These are phyloP conservation scores for Aphanomyces invadans DNA, from an alignment of 352 stramenopile species.

Conservation along the genomic window DNA sequence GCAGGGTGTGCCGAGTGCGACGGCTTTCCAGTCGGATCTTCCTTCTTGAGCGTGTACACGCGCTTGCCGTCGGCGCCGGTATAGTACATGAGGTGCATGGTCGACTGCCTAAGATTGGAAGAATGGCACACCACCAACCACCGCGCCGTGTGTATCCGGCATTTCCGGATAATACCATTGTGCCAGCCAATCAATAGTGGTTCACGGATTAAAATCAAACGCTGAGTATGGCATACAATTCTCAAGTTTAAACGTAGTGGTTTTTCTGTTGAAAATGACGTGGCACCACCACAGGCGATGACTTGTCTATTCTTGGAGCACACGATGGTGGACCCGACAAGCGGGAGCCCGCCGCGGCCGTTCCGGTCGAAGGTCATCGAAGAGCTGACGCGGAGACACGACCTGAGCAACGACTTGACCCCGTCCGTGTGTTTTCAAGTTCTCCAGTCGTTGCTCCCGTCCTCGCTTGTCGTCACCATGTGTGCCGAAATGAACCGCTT, in stretches of 20 bases:
- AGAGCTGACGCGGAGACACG: not conserved
- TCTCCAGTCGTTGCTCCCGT: not conserved
- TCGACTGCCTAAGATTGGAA: conserved; percentile 10
- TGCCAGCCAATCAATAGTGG: not conserved
- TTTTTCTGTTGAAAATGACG: too few relatives aligned
- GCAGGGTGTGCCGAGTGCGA: conserved; percentile 96
- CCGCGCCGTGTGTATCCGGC: not conserved
- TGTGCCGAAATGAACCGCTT: not conserved
- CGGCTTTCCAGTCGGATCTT: conserved; percentile 86
- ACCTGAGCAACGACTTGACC: conserved; percentile 2
- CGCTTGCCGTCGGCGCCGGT: conserved; percentile 92
- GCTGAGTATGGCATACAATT: too few relatives aligned
- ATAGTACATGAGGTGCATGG: conserved; percentile 99
- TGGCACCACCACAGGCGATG: not conserved
- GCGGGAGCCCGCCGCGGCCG: not conserved
- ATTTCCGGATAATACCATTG: not conserved
- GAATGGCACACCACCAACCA: not conserved
- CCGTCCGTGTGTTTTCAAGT: not conserved
- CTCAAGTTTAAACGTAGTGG: too few relatives aligned
- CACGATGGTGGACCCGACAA: too few relatives aligned
- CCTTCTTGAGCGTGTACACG: conserved; percentile 99
- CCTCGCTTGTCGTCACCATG: not conserved
- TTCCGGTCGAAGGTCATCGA: not conserved
- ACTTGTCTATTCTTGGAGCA: not conserved
- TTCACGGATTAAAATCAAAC: not conserved